Evolutionary conservation across 163 green algal genomes (phyloP), one percentile per base, ranked within the genome.

Genomic region (Scenedesmus sp.): DNA sequence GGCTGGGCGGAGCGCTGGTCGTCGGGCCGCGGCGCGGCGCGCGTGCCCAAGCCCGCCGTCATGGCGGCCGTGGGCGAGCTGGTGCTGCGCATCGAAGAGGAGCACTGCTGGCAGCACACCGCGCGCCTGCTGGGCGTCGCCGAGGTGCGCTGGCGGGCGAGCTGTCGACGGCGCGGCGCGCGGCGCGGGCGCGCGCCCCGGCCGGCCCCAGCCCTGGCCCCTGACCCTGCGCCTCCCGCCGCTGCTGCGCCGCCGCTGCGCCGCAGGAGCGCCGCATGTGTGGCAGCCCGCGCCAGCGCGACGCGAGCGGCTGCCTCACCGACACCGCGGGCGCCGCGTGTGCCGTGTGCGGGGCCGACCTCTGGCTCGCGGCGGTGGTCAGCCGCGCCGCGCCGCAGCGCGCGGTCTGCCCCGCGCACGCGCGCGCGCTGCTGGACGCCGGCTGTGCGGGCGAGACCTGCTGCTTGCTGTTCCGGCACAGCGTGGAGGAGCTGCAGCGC

Each of bases 391-490:
- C 58, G 7, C 87, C 90, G 0, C 89, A 84, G 42, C 47, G 72
- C 5, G 84, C 83, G 0, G 70, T 89, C 11, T 97, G 93, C 87
- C 83, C 90, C 0, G 91, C 96, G 71, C 93, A 97, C 62, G 88
- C 78, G 0, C 50, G 83, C 0, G n/a, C n/a, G n/a, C n/a, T n/a
- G n/a, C n/a, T n/a, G n/a, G n/a, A n/a, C n/a, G n/a, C n/a, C n/a
- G n/a, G n/a, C n/a, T n/a, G n/a, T n/a, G n/a, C n/a, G n/a, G n/a
- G n/a, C n/a, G n/a, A n/a, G n/a, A n/a, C n/a, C n/a, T 85, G 88
- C 70, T 64, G 82, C 5, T 75, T 96, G 56, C 77, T 95, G 50
- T 93, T 92, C 83, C 88, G 86, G 78, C 60, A 93, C 80, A 89
- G 73, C 33, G 66, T 92, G 9, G 77, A 84, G 14, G 90, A 95